A percentile compares a stretch with the other conserved stretches of the same genome.
Conservation (phyloP, 2,329 filamentous ascomycete genomes). For the Aspergillus quadrilineatus region DNA sequence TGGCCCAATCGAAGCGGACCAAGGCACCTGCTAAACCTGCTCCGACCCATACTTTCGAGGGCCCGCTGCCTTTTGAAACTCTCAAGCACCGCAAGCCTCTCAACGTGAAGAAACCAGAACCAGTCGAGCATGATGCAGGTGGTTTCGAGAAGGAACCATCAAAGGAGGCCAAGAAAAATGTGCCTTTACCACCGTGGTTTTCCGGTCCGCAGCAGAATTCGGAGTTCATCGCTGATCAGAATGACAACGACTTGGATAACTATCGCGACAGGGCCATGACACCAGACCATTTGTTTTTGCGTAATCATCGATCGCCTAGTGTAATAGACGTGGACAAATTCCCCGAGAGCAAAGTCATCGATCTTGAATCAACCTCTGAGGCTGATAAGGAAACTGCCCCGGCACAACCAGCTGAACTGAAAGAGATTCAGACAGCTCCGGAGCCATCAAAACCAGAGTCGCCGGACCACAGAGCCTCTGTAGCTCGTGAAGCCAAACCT, state of each 20-base stretch:
- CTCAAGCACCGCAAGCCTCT: slow-evolving; percentile 67
- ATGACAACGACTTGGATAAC: slow-evolving; percentile 25
- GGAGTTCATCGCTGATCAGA: slow-evolving; percentile 32
- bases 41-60: slow-evolving; percentile 65
- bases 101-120: slow-evolving; percentile 36
- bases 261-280: slow-evolving; percentile 22
- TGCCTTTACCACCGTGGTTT: slow-evolving; percentile 50
- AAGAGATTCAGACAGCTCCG: neutral
- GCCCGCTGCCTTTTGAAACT: slow-evolving; percentile 85
- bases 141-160: slow-evolving; percentile 61
- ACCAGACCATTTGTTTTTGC: slow-evolving; percentile 29
- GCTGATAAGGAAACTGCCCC: neutral
- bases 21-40: slow-evolving; percentile 40
- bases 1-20: slow-evolving; percentile 68
- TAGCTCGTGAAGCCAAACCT: slow-evolving; percentile 20
- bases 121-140: slow-evolving; percentile 57
- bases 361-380: slow-evolving; percentile 28
- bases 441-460: neutral
- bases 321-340: slow-evolving; percentile 43
- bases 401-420: neutral
- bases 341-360: slow-evolving; percentile 30
- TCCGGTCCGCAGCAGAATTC: slow-evolving; percentile 32
- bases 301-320: slow-evolving; percentile 33
- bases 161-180: slow-evolving; percentile 31
- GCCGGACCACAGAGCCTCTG: neutral